Conservation (phyloP, 2,329 filamentous ascomycete genomes). For the Byssochlamys sp. region DNA sequence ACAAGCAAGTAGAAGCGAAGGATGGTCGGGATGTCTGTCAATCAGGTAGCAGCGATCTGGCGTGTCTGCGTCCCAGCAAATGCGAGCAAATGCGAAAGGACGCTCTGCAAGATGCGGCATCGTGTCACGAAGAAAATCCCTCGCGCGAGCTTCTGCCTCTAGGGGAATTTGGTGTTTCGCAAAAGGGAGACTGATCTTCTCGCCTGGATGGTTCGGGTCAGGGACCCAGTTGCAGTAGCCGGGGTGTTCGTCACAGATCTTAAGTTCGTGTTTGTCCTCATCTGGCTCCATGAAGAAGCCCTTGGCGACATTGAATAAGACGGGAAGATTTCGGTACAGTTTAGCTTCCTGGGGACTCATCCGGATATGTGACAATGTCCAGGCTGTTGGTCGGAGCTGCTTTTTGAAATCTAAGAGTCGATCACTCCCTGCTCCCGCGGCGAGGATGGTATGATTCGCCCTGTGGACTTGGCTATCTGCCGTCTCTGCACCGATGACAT, state of each 20-base stretch:
- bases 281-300: slow-evolving; percentile 45
- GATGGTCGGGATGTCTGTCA: slow-evolving; percentile 37
- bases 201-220: slow-evolving; percentile 13
- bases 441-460: slow-evolving; percentile 40
- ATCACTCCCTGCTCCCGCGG: slow-evolving; percentile 42
- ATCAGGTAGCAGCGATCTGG: slow-evolving; percentile 47
- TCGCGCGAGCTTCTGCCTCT: slow-evolving; percentile 39
- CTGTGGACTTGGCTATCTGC: slow-evolving; percentile 32
- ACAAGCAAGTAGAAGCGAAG: slow-evolving; percentile 38
- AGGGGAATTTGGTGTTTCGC: slow-evolving; percentile 36
- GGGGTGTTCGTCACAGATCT: slow-evolving; percentile 45
- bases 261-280: slow-evolving; percentile 29
- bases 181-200: slow-evolving; percentile 31
- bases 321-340: slow-evolving; percentile 40
- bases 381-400: slow-evolving; percentile 46
- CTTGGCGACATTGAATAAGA: slow-evolving; percentile 40
- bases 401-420: slow-evolving; percentile 42
- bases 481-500: slow-evolving; percentile 36
- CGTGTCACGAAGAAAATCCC: slow-evolving; percentile 41
- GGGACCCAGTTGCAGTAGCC: slow-evolving; percentile 44
- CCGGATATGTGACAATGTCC: slow-evolving; percentile 45
- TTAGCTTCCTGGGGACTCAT: slow-evolving; percentile 39
- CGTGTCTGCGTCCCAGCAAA: slow-evolving; percentile 52
- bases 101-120: slow-evolving; percentile 45
- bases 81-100: slow-evolving; percentile 41